Conservation (phyloP, 768 basidiomycete genomes). For the Dentipellis fragilis region DNA sequence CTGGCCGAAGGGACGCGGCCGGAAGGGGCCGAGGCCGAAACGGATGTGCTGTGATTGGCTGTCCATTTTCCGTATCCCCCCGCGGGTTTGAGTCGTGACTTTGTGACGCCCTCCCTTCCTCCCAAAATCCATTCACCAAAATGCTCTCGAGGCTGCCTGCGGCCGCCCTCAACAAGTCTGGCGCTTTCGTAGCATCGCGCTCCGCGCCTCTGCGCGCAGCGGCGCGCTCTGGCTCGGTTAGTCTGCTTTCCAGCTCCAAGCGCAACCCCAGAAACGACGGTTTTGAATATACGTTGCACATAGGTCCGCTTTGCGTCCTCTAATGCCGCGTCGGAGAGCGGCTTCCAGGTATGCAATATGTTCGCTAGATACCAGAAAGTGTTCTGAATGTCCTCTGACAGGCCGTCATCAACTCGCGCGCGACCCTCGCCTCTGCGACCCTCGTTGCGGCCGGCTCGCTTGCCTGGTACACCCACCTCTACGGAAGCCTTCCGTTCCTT, state of each 20-base stretch:
- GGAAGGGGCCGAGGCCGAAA: neutral
- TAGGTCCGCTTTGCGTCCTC: conserved; percentile 71
- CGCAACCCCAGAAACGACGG: conserved; percentile 5
- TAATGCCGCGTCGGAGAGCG: conserved; percentile 40
- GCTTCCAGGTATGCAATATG: conserved; percentile 49
- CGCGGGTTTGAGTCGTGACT: conserved; percentile 32
- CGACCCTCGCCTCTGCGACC: conserved; percentile 66
- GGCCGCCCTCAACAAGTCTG: conserved; percentile 55
- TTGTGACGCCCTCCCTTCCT: conserved; percentile 23
- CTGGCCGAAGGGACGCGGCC: no score
- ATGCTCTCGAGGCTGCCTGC: conserved; percentile 80
- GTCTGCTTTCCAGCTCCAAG: conserved; percentile 13
- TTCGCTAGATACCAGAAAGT: neutral
- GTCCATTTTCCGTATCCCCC: neutral
- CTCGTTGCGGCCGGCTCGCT: conserved; percentile 78
- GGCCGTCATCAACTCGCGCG: conserved; percentile 62
- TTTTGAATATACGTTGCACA: conserved; percentile 18
- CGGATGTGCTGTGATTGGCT: neutral
- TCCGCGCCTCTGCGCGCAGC: conserved; percentile 29
- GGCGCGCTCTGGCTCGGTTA: conserved; percentile 42
- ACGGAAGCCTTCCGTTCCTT: conserved; percentile 82
- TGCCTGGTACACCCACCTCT: conserved; percentile 94
- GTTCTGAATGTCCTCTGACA: conserved; percentile 16
- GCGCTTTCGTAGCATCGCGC: conserved; percentile 35
- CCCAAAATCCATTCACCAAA: conserved; percentile 39